Conservation (phyloP, 2,329 filamentous ascomycete genomes). For the Helotiales sp. region DNA sequence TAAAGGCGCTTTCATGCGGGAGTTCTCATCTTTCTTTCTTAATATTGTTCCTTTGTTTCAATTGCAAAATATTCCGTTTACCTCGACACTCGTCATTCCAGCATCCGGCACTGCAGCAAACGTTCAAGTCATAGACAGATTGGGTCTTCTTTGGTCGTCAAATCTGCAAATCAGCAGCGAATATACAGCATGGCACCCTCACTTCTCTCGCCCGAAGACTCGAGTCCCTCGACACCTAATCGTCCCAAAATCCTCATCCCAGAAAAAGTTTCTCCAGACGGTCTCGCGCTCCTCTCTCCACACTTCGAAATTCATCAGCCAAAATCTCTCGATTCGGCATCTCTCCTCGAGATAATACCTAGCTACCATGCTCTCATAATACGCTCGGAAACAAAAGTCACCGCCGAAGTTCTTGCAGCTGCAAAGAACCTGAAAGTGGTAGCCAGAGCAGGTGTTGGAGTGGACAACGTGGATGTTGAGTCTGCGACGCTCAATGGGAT, state of each 20-base stretch:
- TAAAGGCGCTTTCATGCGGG: neutral
- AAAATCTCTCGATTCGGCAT: constrained; percentile 58
- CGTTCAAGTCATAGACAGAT: too few relatives aligned
- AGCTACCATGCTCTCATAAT: constrained; percentile 77
- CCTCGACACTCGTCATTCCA: neutral
- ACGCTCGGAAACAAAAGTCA: constrained; percentile 80
- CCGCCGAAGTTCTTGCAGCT: constrained; percentile 62
- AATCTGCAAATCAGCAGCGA: neutral
- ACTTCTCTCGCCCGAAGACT: constrained; percentile 9
- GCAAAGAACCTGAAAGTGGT: constrained; percentile 74
- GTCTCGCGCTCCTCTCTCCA: constrained; percentile 65
- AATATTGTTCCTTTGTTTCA: neutral
- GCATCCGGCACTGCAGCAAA: too few relatives aligned
- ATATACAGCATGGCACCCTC: constrained; percentile 28
- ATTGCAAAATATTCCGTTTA: neutral
- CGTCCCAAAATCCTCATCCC: constrained; percentile 63
- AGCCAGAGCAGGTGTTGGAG: constrained; percentile 76
- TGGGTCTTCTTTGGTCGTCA: too few relatives aligned
- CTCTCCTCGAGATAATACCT: constrained; percentile 65
- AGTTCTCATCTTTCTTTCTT: neutral
- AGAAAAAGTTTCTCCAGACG: constrained; percentile 79
- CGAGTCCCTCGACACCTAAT: neutral
- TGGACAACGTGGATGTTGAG: constrained; percentile 79
- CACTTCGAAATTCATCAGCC: constrained; percentile 70
- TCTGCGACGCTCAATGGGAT: constrained; percentile 72